Conservation (phyloP, 1,284 basidiomycete genomes). For the Leccinum fallax region DNA sequence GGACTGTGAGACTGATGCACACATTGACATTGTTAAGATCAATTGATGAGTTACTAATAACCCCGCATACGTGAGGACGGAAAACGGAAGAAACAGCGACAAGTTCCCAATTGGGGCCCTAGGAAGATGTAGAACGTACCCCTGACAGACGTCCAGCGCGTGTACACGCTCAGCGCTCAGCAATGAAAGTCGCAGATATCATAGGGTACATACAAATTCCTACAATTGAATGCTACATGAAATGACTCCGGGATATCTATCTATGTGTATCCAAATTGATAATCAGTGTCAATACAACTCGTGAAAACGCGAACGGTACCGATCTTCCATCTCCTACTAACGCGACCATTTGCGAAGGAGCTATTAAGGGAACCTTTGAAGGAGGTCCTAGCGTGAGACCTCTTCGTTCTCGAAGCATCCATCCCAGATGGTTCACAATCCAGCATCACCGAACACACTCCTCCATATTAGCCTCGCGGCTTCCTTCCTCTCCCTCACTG, state of each 20-base stretch:
- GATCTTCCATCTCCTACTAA: not conserved
- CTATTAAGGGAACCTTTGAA: not conserved
- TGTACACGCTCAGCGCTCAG: not conserved
- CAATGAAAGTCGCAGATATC: not conserved
- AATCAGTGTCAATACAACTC: not conserved
- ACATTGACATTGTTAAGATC: not conserved
- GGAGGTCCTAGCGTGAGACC: not conserved
- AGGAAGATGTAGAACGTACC: not conserved
- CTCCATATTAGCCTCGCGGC: constrained; percentile 54
- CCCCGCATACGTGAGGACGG: not conserved
- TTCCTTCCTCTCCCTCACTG: constrained; percentile 54
- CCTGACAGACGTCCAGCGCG: not conserved
- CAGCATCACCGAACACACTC: constrained; percentile 42
- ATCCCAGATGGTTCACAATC: constrained; percentile 19
- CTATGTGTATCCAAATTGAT: not conserved
- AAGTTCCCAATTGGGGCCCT: not conserved
- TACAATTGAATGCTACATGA: not conserved
- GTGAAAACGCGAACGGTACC: not conserved
- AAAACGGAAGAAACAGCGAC: not conserved
- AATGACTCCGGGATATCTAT: not conserved
- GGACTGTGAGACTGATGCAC: not conserved
- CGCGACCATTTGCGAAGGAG: not conserved
- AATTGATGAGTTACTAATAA: not conserved
- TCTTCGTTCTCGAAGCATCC: not conserved
- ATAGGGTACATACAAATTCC: not conserved